Percentiles rank a stretch among this genome's conserved stretches.
phyloP scores from a whole-genome alignment of 2,329 filamentous ascomycete genomes.

The Cytospora piceae region DNA sequence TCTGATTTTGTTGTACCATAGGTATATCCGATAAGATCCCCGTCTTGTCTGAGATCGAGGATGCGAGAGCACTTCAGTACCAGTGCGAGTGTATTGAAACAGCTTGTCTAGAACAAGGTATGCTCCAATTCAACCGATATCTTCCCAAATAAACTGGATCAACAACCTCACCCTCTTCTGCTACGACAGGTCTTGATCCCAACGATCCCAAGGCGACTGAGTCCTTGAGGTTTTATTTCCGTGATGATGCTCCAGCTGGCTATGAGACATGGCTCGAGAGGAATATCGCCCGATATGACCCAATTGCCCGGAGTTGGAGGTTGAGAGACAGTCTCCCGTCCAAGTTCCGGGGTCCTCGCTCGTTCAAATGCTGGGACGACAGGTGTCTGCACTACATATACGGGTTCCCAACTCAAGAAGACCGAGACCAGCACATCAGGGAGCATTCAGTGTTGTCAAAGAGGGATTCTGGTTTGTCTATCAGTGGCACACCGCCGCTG shows the following conservation, averaged over 20 bases:
- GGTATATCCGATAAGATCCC: constrained; percentile 44
- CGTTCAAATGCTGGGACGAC: constrained; percentile 60
- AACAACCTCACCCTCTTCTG: constrained; percentile 14
- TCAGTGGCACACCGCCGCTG: constrained; percentile 44
- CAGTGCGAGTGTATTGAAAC: constrained; percentile 62
- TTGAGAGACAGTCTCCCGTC: constrained; percentile 43
- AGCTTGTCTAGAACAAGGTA: constrained; percentile 54
- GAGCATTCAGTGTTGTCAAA: constrained; percentile 49
- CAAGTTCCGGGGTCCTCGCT: constrained; percentile 43
- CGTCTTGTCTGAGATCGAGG: constrained; percentile 58
- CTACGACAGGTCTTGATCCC: constrained; percentile 47
- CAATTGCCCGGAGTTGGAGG: constrained; percentile 48
- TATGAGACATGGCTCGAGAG: constrained; percentile 58
- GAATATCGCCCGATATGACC: constrained; percentile 54
- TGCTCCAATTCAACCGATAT: constrained; percentile 30
- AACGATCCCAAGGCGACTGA: constrained; percentile 45
- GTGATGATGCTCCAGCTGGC: constrained; percentile 49
- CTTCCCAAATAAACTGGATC: constrained; percentile 3
- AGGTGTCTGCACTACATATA: constrained; percentile 62
- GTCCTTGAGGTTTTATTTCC: constrained; percentile 42
- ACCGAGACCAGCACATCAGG: constrained; percentile 55
- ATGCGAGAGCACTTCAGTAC: constrained; percentile 60
- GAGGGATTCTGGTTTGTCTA: constrained; percentile 50
- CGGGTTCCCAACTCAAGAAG: constrained; percentile 55
- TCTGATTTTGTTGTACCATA: constrained; percentile 40